Evolutionary conservation across 352 stramenopile species (phyloP).

Genomic region (Sclerospora graminicola): DNA sequence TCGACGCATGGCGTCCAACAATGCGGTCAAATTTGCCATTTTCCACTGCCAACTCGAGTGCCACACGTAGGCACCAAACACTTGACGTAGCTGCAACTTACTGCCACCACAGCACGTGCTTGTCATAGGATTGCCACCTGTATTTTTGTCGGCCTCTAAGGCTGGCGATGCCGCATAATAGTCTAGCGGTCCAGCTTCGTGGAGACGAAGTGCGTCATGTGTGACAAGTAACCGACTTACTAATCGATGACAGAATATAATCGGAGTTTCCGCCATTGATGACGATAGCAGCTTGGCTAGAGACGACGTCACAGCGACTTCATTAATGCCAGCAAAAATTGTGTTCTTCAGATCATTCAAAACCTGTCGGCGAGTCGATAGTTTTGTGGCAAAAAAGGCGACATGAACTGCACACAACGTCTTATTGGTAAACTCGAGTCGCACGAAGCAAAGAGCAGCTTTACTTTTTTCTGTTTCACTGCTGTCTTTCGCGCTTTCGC

Average conservation of each 20-base stretch:
- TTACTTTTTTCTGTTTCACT: constrained; percentile 27
- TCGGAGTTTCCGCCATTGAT: constrained; percentile 7
- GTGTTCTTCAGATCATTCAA: constrained; percentile 60
- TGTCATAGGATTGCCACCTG: constrained; percentile 22
- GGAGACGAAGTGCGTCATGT: constrained; percentile 53
- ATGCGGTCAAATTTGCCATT: constrained; percentile 35
- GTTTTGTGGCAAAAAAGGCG: constrained; percentile 76
- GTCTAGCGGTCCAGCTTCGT: constrained; percentile 25
- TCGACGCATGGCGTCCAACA: constrained; percentile 57
- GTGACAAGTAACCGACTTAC: constrained; percentile 67
- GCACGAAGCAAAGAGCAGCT: constrained; percentile 71
- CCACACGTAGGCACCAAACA: constrained; percentile 84
- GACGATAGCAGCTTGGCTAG: constrained; percentile 19
- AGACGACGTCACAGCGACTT: constrained; percentile 20
- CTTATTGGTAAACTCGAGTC: constrained; percentile 71
- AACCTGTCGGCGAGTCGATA: constrained; percentile 49
- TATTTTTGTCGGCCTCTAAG: constrained; percentile 25
- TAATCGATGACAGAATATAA: constrained; percentile 66
- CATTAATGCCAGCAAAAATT: constrained; percentile 48
- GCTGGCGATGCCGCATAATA: constrained; percentile 21
- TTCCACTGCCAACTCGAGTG: constrained; percentile 81
- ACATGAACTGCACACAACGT: constrained; percentile 71
- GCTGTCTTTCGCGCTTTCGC: constrained; percentile 13
- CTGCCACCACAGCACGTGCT: constrained; percentile 67
- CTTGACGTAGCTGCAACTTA: constrained; percentile 57